Conservation (phyloP, 2,329 filamentous ascomycete genomes). For the Coniochaeta sp. region DNA sequence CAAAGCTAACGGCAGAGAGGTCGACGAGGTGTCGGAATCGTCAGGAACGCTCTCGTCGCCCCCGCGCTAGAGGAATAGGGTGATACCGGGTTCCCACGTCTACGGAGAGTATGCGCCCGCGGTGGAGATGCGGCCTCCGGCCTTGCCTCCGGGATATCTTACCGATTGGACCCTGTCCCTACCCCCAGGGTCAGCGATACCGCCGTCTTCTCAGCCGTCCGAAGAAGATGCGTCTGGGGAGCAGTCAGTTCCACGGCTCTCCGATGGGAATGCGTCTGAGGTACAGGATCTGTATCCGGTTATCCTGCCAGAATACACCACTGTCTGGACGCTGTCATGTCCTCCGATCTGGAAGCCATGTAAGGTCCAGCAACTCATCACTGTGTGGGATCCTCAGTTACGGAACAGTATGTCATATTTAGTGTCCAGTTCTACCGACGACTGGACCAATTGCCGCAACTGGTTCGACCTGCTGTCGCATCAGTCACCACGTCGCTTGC, state of each 20-base stretch:
- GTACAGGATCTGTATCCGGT: background rate
- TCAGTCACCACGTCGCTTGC: background rate
- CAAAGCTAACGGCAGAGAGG: slow-evolving; percentile 40
- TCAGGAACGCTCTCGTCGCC: slow-evolving; percentile 50
- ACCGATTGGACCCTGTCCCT: background rate
- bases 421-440: background rate
- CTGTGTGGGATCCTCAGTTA: background rate
- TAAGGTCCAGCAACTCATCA: background rate
- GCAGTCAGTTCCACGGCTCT: background rate
- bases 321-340: background rate
- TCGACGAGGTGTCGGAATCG: slow-evolving; percentile 47
- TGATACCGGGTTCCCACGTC: background rate
- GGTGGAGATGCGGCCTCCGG: too few species aligned
- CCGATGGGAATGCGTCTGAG: background rate
- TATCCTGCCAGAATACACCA: too few species aligned
- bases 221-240: background rate
- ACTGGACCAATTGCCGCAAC: background rate
- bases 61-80: slow-evolving; percentile 18
- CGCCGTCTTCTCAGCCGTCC: background rate
- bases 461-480: background rate
- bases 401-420: background rate
- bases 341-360: background rate
- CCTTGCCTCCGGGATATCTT: background rate
- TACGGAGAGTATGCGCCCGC: background rate
- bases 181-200: background rate